Percentiles rank a stretch among this genome's conserved stretches.
phyloP scores from a whole-genome alignment of 2,329 filamentous ascomycete genomes.

The Fusarium siculi region DNA sequence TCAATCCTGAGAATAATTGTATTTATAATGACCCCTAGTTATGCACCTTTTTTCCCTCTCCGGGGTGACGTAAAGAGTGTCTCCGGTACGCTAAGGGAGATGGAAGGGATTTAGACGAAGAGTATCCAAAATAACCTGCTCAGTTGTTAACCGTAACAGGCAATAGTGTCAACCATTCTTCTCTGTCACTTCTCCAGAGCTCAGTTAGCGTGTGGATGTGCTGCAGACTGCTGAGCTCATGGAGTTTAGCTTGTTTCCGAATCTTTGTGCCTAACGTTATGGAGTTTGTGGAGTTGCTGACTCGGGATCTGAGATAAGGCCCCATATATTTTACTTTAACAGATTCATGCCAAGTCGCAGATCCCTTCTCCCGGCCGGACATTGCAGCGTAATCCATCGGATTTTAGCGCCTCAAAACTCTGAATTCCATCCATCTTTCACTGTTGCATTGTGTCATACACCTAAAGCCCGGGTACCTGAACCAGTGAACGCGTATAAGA shows the following conservation, averaged over 20 bases:
- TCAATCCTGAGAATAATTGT: not conserved
- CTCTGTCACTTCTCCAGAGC: constrained; percentile 19
- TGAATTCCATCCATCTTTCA: not conserved
- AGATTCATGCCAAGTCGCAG: constrained; percentile 23
- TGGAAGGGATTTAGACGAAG: constrained; percentile 19
- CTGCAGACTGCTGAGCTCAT: constrained; percentile 20
- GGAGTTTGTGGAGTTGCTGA: constrained; percentile 26
- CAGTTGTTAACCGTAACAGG: not conserved
- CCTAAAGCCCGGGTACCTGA: constrained; percentile 10
- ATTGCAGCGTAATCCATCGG: constrained; percentile 23
- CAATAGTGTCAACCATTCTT: not conserved
- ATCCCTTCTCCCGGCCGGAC: constrained; percentile 10
- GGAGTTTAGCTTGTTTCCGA: constrained; percentile 39
- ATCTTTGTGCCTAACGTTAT: constrained; percentile 20
- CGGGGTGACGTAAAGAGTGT: constrained; percentile 18
- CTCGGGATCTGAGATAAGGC: constrained; percentile 26
- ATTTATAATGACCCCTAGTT: constrained; percentile 23
- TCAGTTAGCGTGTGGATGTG: constrained; percentile 8
- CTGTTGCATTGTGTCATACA: not conserved
- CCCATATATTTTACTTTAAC: constrained; percentile 16
- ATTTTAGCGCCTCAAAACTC: constrained; percentile 11
- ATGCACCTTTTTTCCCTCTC: constrained; percentile 6
- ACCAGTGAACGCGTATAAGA: not conserved
- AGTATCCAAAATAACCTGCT: not conserved
- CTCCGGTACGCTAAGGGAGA: constrained; percentile 5